Evolutionary conservation across 345 rosid genomes (phyloP).

Genomic region (Litchi chinensis): DNA sequence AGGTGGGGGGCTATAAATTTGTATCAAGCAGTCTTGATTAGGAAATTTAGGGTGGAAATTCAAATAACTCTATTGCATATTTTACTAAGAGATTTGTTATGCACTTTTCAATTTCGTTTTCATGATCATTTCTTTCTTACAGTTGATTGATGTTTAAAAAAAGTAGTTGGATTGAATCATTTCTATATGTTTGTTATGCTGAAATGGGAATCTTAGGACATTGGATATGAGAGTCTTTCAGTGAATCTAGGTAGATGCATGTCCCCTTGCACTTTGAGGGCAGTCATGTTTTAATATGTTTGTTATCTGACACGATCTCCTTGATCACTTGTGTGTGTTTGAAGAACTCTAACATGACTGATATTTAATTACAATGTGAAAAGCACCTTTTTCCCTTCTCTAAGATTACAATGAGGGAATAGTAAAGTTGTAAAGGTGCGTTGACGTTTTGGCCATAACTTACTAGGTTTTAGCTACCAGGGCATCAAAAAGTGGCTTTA

Average conservation of each 20-base stretch:
- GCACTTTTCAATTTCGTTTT: neutral
- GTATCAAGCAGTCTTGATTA: constrained; percentile 6
- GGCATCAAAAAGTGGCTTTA: constrained; percentile 41
- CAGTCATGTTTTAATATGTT: neutral
- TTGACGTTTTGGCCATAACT: constrained; percentile 42
- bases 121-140: neutral
- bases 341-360: neutral
- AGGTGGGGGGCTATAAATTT: constrained; percentile 34
- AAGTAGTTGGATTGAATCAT: neutral
- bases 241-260: neutral
- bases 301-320: neutral
- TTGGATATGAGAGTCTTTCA: constrained; percentile 7
- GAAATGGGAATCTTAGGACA: constrained; percentile 7
- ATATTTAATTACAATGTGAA: neutral
- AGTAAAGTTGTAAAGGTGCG: constrained; percentile 32
- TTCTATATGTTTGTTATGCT: constrained; percentile 10
- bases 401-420: neutral
- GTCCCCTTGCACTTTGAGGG: neutral
- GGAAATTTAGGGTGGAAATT: constrained; percentile 20
- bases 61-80: constrained; percentile 18
- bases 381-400: constrained; percentile 1
- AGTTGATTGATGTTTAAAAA: neutral
- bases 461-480: constrained; percentile 35
- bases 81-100: constrained; percentile 26
- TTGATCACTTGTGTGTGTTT: neutral